These are phyloP conservation scores for Pilobolus umbonatus DNA, from an alignment of 192 early-diverging fungal genomes.

Conservation along the genomic window DNA sequence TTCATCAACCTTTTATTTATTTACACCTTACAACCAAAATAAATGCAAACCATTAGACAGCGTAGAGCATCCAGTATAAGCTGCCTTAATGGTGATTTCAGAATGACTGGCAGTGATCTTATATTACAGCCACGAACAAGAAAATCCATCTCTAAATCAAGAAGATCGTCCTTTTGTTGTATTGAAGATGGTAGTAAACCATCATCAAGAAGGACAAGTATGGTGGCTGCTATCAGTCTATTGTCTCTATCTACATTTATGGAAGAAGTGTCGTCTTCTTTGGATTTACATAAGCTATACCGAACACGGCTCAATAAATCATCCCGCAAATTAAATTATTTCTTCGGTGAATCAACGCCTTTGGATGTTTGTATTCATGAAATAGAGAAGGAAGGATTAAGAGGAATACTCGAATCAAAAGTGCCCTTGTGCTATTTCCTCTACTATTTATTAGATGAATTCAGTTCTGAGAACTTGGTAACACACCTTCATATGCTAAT, in stretches of 20 bases:
- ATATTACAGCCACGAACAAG: constrained; percentile 6
- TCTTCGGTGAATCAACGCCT: constrained; percentile 48
- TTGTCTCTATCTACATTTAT: constrained; percentile 5
- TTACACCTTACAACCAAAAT: too few relatives aligned
- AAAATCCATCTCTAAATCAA: constrained; percentile 10
- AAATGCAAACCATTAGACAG: too few relatives aligned
- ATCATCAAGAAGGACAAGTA: neutral
- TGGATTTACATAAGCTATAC: constrained; percentile 33
- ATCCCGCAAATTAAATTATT: constrained; percentile 33
- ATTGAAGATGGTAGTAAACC: neutral
- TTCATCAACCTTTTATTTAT: too few relatives aligned
- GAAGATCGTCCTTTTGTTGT: constrained; percentile 11
- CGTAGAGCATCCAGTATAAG: neutral
- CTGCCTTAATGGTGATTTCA: neutral
- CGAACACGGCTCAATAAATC: constrained; percentile 23
- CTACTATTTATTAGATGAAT: constrained; percentile 46
- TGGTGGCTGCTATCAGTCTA: constrained; percentile 3
- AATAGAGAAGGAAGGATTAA: constrained; percentile 40
- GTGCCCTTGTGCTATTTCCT: constrained; percentile 49
- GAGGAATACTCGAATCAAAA: constrained; percentile 43
- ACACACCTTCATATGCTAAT: neutral
- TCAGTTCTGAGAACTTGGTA: constrained; percentile 47
- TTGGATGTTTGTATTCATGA: constrained; percentile 42
- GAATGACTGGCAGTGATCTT: too few relatives aligned
- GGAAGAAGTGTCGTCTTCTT: neutral